A percentile compares a stretch with the other conserved stretches of the same genome.
Conservation (phyloP, 805 yeast species). For the Kodamaea fukazawae region DNA sequence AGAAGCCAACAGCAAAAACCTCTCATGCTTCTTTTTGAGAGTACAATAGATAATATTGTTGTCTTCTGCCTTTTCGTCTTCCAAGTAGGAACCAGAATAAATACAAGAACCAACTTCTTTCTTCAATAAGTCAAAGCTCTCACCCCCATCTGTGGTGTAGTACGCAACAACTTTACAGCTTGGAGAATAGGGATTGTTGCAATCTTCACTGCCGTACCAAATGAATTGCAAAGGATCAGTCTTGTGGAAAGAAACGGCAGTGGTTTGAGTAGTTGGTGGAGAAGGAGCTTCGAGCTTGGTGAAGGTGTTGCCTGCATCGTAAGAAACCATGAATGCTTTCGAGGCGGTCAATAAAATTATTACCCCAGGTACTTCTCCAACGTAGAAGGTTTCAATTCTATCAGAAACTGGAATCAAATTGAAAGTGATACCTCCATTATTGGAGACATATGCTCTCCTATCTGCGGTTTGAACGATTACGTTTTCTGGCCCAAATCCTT, state of each 20-base stretch:
- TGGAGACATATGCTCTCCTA: conserved; percentile 59
- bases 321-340: conserved; percentile 54
- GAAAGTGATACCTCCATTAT: conserved; percentile 62
- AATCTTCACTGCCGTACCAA: conserved; percentile 62
- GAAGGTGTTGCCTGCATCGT: conserved; percentile 67
- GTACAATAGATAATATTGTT: conserved; percentile 66
- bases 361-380: conserved; percentile 59
- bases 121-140: conserved; percentile 51
- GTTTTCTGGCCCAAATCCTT: conserved; percentile 30
- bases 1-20: conserved; percentile 34
- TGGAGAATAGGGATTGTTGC: conserved; percentile 42
- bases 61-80: conserved; percentile 27
- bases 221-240: conserved; percentile 56
- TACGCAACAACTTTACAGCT: conserved; percentile 60
- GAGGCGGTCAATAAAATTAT: conserved; percentile 52
- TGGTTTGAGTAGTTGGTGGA: conserved; percentile 35
- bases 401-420: conserved; percentile 36
- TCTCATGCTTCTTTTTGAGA: conserved; percentile 29
- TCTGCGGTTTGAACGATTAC: conserved; percentile 56
- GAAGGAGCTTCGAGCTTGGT: conserved; percentile 48
- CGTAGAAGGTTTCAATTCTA: conserved; percentile 50
- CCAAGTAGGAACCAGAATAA: conserved; percentile 59
- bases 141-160: conserved; percentile 67
- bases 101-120: conserved; percentile 60
- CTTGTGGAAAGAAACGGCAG: conserved; percentile 62